A percentile compares a stretch with the other conserved stretches of the same genome.
Evolutionary conservation across 1,139 yeast genomes (phyloP).

Genomic region (Kluyveromyces marxianus): DNA sequence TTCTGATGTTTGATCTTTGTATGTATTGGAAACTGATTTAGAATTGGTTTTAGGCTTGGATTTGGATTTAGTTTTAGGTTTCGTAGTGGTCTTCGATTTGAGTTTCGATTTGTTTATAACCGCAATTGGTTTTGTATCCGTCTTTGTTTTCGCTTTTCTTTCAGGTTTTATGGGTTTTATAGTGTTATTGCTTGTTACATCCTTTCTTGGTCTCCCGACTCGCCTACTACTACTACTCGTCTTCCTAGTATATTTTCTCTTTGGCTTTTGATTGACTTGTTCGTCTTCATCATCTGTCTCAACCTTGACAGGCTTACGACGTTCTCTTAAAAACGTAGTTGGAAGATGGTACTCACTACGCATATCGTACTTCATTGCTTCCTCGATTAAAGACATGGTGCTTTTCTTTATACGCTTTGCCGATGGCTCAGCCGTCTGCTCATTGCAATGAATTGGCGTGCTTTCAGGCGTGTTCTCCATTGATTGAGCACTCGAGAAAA

Average conservation of each 20-base stretch:
- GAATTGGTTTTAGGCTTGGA: no score
- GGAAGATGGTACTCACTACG: conserved; percentile 26
- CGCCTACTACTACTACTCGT: background rate
- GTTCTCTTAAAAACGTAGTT: conserved; percentile 16
- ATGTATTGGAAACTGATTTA: no score
- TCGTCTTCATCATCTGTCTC: conserved; percentile 1
- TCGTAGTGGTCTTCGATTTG: no score
- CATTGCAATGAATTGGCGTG: background rate
- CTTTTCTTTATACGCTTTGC: conserved; percentile 5
- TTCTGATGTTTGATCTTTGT: no score
- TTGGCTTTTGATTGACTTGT: background rate
- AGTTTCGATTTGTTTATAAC: no score
- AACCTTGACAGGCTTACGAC: background rate
- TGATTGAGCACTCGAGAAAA: conserved; percentile 1
- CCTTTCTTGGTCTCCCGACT: no score
- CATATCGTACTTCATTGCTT: conserved; percentile 34
- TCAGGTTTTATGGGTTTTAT: no score
- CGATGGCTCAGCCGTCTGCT: background rate
- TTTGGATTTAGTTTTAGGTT: no score
- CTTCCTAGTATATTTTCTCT: background rate
- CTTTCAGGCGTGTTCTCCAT: background rate
- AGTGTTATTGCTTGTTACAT: no score
- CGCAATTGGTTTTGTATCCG: no score
- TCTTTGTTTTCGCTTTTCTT: no score
- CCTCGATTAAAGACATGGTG: conserved; percentile 26